Evolutionary conservation across 805 yeast genomes (phyloP).

Genomic region (Teunomyces tritomae): DNA sequence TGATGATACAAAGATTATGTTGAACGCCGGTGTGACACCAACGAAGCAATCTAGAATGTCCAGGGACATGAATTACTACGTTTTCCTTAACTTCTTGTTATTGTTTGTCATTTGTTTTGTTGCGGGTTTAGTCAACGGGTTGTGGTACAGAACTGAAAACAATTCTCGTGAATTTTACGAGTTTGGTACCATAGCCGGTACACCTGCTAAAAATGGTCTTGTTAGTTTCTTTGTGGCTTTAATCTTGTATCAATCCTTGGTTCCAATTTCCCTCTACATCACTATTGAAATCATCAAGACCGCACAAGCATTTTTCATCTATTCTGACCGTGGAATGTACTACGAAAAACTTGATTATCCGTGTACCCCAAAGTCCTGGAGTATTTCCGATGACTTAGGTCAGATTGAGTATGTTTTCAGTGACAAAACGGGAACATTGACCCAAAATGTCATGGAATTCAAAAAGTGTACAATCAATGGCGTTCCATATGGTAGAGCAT

Average conservation of each 20-base stretch:
- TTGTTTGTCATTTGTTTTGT: constrained; percentile 65
- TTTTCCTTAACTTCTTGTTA: constrained; percentile 57
- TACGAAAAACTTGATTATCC: constrained; percentile 69
- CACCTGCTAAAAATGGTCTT: constrained; percentile 63
- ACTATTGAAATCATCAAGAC: constrained; percentile 80
- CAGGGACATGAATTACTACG: constrained; percentile 64
- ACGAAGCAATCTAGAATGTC: constrained; percentile 66
- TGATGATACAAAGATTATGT: constrained; percentile 69
- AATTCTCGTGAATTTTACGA: constrained; percentile 59
- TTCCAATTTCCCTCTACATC: constrained; percentile 77
- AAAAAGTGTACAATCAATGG: constrained; percentile 72
- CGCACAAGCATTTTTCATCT: constrained; percentile 71
- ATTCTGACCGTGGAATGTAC: constrained; percentile 67
- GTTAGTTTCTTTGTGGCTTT: constrained; percentile 70
- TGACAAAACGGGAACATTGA: constrained; percentile 81
- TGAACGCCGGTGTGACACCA: constrained; percentile 77
- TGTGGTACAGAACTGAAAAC: constrained; percentile 45
- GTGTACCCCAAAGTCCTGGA: constrained; percentile 80
- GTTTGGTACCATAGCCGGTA: constrained; percentile 55
- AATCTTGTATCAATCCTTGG: constrained; percentile 71
- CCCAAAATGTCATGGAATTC: constrained; percentile 83
- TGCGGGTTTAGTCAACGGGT: constrained; percentile 69
- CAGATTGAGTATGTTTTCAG: constrained; percentile 80
- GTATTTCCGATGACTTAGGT: constrained; percentile 79
- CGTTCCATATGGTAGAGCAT: constrained; percentile 66